Evolutionary conservation across 768 basidiomycete species (phyloP), one percentile per base, ranked within the genome.

Genomic region (Termitomyces sp.): DNA sequence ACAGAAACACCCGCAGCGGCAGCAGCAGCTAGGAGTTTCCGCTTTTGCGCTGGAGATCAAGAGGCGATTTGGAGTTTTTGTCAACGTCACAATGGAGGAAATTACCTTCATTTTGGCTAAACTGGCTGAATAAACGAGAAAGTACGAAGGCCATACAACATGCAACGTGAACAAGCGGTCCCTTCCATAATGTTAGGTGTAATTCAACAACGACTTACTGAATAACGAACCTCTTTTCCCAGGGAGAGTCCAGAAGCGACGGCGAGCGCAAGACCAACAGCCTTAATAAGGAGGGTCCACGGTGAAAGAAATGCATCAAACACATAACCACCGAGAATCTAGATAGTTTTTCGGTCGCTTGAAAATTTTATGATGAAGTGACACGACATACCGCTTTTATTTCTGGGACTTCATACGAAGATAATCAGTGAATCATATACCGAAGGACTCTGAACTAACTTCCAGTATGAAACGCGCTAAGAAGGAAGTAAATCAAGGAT

Each of bases 1-100:
- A 94, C 91, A 0, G 91, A 91, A 18, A 94, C 88, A 45, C 92
- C 92, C 2, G 92, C 91, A 0, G 90, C 88, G 3, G 91, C 92
- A 0, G 91, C 91, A 0, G 93, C 92, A 0, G 88, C 87, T 13
- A 95, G 73, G 30, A 94, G 72, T 67, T 90, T 90, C 24, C 93
- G 82, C 68, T 93, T 88, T 68, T 92, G 89, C 10, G 83, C 90
- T 91, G 46, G 3, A 5, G 9, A 13, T 39, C 24, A 20, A 40
- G 13, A 27, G 16, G 8, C 8, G 1, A 14, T 40, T 40, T 5
- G 30, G 37, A 52, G 18, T 20, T 33, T 5, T 39, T n/a, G 26
- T 13, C 6, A 39, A 26, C 34, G 8, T 14, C 30, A 40, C 16
- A 14, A 16, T 48, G 53, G 45, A 54, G 18, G 65, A 46, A 16